These are phyloP conservation scores for Agastache rugosa DNA, from an alignment of 257 asterid species.

Conservation along the genomic window DNA sequence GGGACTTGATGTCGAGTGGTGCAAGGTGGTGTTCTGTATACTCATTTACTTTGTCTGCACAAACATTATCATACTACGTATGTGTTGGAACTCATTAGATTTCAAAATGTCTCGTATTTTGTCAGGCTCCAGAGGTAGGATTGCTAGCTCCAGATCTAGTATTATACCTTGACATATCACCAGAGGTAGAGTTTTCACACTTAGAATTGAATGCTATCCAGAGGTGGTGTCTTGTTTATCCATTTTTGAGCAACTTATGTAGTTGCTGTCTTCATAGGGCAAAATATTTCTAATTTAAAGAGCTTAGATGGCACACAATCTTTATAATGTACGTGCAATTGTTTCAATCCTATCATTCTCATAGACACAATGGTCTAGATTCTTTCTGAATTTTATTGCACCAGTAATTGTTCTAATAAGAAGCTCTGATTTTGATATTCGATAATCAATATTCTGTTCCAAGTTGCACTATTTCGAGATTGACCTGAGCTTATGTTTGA, in stretches of 20 bases:
- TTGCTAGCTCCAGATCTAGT: constrained; percentile 94
- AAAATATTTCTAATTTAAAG: neutral
- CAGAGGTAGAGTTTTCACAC: constrained; percentile 65
- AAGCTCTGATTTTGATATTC: constrained; percentile 15
- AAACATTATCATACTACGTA: neutral
- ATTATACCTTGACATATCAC: constrained; percentile 84
- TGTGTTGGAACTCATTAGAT: constrained; percentile 16
- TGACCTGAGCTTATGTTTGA: constrained; percentile 11
- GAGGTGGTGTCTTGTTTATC: too few species aligned
- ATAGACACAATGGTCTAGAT: neutral
- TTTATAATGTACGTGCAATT: neutral
- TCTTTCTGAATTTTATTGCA: constrained; percentile 14
- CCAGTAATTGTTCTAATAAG: neutral
- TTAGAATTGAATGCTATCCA: constrained; percentile 7
- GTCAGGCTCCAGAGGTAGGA: constrained; percentile 91
- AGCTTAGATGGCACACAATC: neutral
- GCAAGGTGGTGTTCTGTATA: constrained; percentile 57
- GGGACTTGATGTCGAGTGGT: constrained; percentile 77
- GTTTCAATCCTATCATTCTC: neutral
- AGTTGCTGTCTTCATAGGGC: constrained; percentile 18
- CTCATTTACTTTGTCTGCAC: constrained; percentile 23
- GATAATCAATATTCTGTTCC: constrained; percentile 3
- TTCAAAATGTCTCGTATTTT: constrained; percentile 15
- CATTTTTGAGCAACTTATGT: neutral
- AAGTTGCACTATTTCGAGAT: constrained; percentile 9